Evolutionary conservation across 177 flowering plant species (phyloP).

Genomic region (Tripterygium wilfordii): DNA sequence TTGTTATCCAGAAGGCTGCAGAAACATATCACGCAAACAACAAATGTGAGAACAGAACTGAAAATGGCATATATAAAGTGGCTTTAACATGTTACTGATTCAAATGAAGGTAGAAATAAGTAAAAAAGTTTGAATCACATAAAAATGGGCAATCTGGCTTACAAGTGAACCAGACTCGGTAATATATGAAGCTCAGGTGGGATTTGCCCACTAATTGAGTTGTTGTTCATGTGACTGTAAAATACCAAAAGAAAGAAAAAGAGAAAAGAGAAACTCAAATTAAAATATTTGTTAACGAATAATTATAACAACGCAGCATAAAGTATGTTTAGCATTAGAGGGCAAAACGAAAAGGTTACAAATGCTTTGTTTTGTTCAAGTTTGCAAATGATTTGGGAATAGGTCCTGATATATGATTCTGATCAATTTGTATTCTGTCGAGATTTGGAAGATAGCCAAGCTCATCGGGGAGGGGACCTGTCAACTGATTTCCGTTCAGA

Average conservation of each 20-base stretch:
- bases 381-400: slow-evolving; percentile 82
- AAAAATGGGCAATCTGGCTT: slow-evolving; percentile 14
- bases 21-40: slow-evolving; percentile 1
- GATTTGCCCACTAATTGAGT: slow-evolving; percentile 49
- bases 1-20: slow-evolving; percentile 57
- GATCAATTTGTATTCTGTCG: slow-evolving; percentile 79
- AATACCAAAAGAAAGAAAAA: slow-evolving; percentile 3
- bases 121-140: too few species aligned
- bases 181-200: slow-evolving; percentile 38
- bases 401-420: slow-evolving; percentile 78
- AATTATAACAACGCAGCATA: too few species aligned
- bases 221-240: slow-evolving; percentile 54
- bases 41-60: background rate
- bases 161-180: slow-evolving; percentile 45
- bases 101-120: too few species aligned
- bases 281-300: background rate
- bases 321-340: background rate
- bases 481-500: slow-evolving; percentile 75
- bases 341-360: slow-evolving; percentile 44
- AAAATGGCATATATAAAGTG: background rate
- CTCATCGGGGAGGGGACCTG: slow-evolving; percentile 84
- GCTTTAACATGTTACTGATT: too few species aligned
- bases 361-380: slow-evolving; percentile 62
- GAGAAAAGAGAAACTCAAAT: background rate
- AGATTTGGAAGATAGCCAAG: slow-evolving; percentile 74